These are phyloP conservation scores for Luffa aegyptiaca DNA, from an alignment of 306 rosid species.

Conservation along the genomic window DNA sequence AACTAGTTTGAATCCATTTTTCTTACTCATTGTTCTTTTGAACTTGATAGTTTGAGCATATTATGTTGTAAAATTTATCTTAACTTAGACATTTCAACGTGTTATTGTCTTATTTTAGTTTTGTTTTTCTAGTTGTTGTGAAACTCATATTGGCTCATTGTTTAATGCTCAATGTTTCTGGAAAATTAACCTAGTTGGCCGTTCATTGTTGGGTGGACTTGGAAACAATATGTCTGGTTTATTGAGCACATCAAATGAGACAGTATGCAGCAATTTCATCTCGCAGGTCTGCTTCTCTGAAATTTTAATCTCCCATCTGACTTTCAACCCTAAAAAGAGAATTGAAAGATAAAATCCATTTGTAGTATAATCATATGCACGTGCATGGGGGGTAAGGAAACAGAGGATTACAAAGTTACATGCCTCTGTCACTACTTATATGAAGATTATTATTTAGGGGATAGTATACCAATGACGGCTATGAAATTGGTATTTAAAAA, in stretches of 20 bases:
- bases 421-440: not conserved
- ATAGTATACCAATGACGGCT: not conserved
- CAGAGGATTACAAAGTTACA: not conserved
- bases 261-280: conserved; percentile 30
- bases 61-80: not conserved
- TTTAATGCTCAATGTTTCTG: conserved; percentile 1
- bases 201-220: conserved; percentile 49
- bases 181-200: conserved; percentile 33
- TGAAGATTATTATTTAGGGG: not conserved
- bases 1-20: not conserved
- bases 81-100: not conserved
- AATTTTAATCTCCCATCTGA: not conserved
- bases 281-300: conserved; percentile 40
- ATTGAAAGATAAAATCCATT: not conserved
- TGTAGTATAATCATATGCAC: not conserved
- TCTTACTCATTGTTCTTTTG: not conserved
- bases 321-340: not conserved
- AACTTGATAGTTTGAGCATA: not conserved
- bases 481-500: not conserved
- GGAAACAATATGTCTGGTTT: conserved; percentile 35
- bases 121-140: not conserved
- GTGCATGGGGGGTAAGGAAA: not conserved
- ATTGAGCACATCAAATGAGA: conserved; percentile 33
- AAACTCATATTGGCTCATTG: not conserved
- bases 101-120: not conserved